Evolutionary conservation across 176 grass and related monocot species (phyloP).

Genomic region (Eragrostis curvula): DNA sequence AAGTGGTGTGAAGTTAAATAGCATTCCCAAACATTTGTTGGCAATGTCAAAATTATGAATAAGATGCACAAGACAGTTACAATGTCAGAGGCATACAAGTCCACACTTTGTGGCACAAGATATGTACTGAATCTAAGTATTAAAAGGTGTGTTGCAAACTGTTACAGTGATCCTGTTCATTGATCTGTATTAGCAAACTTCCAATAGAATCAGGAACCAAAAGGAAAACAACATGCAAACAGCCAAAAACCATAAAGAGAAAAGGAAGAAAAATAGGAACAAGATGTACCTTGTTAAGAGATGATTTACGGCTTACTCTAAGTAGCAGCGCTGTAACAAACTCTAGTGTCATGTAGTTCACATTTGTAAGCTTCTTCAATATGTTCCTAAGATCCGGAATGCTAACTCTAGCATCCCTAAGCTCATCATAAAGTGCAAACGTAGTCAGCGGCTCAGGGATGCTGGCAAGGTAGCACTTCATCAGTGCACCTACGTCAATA

Average conservation of each 20-base stretch:
- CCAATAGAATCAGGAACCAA: background rate
- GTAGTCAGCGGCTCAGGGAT: constrained; percentile 88
- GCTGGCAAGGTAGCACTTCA: constrained; percentile 95
- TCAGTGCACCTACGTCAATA: constrained; percentile 74
- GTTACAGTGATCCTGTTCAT: background rate
- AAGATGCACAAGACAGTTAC: constrained; percentile 4
- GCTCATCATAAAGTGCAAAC: constrained; percentile 79
- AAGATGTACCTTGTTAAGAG: constrained; percentile 84
- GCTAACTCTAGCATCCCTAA: constrained; percentile 81
- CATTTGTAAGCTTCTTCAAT: constrained; percentile 98
- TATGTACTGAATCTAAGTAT: background rate
- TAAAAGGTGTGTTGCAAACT: background rate
- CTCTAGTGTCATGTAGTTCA: constrained; percentile 97
- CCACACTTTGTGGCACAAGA: constrained; percentile 10
- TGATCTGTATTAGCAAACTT: background rate
- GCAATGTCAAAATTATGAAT: background rate
- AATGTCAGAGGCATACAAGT: background rate
- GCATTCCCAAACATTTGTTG: background rate
- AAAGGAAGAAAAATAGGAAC: constrained; percentile 28
- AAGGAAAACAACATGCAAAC: constrained; percentile 4
- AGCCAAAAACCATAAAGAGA: background rate
- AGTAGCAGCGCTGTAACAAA: constrained; percentile 90
- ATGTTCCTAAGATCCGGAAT: constrained; percentile 89
- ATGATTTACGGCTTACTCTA: constrained; percentile 86
- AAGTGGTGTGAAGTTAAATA: background rate